phyloP scores from a whole-genome alignment of 2,329 filamentous ascomycete genomes.

The Ophiostoma populinum region DNA sequence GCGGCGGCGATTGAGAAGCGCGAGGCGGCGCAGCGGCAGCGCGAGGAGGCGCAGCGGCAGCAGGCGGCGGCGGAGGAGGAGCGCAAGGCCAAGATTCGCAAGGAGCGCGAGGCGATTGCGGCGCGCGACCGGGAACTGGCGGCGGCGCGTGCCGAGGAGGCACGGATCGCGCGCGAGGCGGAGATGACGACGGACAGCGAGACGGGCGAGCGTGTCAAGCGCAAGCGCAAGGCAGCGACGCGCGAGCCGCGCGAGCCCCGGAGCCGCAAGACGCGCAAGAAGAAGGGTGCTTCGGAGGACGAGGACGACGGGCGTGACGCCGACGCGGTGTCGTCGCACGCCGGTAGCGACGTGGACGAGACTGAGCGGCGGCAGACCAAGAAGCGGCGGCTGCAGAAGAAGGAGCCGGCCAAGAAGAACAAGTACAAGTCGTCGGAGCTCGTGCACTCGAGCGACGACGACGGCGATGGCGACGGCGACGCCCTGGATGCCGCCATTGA shows the following conservation, averaged over 20 bases:
- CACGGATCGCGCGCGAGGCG: slow-evolving; percentile 49
- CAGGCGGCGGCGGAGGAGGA: slow-evolving; percentile 54
- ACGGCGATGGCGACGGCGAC: slow-evolving; percentile 16
- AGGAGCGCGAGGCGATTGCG: slow-evolving; percentile 66
- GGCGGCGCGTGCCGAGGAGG: slow-evolving; percentile 53
- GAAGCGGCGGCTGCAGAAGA: slow-evolving; percentile 34
- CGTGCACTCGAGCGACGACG: slow-evolving; percentile 58
- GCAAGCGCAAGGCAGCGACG: slow-evolving; percentile 46
- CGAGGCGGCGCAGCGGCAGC: slow-evolving; percentile 60
- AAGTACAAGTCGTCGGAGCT: slow-evolving; percentile 83
- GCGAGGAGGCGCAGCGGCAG: slow-evolving; percentile 59
- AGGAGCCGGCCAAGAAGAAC: slow-evolving; percentile 26
- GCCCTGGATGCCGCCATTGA: slow-evolving; percentile 22
- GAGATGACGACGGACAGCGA: slow-evolving; percentile 71
- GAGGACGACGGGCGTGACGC: slow-evolving; percentile 30
- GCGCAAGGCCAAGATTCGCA: slow-evolving; percentile 63
- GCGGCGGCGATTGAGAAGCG: slow-evolving; percentile 63
- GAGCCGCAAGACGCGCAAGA: slow-evolving; percentile 21
- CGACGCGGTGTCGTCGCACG: slow-evolving; percentile 16
- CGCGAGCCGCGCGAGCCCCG: slow-evolving; percentile 19
- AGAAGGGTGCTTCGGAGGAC: slow-evolving; percentile 19
- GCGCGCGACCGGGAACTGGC: slow-evolving; percentile 60
- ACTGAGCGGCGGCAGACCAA: slow-evolving; percentile 40
- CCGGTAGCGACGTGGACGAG: slow-evolving; percentile 21
- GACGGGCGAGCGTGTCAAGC: slow-evolving; percentile 64